phyloP scores from a whole-genome alignment of 2,329 filamentous ascomycete species.

The Ophiocordyceps sinensis region DNA sequence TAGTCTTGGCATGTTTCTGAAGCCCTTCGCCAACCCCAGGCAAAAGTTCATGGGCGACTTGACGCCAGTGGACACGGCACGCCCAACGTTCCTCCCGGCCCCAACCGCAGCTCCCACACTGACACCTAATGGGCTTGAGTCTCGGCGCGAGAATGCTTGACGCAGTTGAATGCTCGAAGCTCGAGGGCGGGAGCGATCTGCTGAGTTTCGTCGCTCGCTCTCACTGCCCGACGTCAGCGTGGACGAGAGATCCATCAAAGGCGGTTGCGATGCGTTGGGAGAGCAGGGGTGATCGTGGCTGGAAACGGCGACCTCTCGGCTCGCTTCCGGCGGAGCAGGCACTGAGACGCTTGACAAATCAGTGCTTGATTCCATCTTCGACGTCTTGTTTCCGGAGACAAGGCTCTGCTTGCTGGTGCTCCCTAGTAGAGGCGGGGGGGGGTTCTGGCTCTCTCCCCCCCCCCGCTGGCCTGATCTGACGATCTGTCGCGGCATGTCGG shows the following conservation, averaged over 20 bases:
- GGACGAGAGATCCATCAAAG: background rate
- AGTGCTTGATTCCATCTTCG: slow-evolving; percentile 2
- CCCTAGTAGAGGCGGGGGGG: slow-evolving; percentile 1
- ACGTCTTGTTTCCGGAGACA: slow-evolving; percentile 2
- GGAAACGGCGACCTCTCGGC: background rate
- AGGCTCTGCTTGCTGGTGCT: slow-evolving; percentile 2
- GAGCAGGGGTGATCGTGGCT: background rate
- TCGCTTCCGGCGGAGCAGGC: background rate
- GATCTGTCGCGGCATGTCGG: slow-evolving; percentile 51
- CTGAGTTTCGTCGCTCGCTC: background rate
- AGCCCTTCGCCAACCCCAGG: slow-evolving; percentile 67
- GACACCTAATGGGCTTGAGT: slow-evolving; percentile 8
- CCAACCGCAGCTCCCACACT: slow-evolving; percentile 45
- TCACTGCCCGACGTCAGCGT: background rate
- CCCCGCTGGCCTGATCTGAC: slow-evolving; percentile 25
- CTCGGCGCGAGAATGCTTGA: slow-evolving; percentile 6
- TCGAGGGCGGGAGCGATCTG: background rate
- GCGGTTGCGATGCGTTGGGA: background rate
- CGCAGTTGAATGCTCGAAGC: slow-evolving; percentile 4
- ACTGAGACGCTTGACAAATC: background rate
- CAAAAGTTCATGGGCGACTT: slow-evolving; percentile 78
- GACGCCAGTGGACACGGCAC: slow-evolving; percentile 61
- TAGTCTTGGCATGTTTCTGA: slow-evolving; percentile 73
- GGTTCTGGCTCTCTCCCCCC: slow-evolving; percentile 5
- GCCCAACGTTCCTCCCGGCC: slow-evolving; percentile 51